Conservation (phyloP, 305 asterid genomes). For the Fraxinus nigra region DNA sequence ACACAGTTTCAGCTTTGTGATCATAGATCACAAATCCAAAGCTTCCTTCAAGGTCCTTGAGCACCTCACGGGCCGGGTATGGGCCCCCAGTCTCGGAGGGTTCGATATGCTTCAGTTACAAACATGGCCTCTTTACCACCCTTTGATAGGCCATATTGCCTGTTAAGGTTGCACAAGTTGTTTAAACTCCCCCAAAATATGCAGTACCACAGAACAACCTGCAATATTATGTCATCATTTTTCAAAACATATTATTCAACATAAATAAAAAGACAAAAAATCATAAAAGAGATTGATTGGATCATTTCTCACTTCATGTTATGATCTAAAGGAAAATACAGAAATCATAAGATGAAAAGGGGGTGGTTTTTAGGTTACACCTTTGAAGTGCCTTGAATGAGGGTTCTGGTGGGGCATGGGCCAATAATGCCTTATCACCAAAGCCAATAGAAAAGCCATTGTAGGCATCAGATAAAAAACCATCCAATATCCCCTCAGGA, state of each 20-base stretch:
- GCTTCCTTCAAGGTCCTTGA: constrained; percentile 79
- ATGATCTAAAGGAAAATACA: neutral
- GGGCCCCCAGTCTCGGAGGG: constrained; percentile 87
- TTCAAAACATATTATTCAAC: neutral
- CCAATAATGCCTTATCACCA: constrained; percentile 59
- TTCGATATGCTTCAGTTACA: constrained; percentile 28
- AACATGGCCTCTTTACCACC: constrained; percentile 67
- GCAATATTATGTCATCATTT: constrained; percentile 17
- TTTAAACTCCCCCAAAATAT: constrained; percentile 64
- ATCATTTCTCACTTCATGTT: neutral
- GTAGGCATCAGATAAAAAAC: constrained; percentile 50
- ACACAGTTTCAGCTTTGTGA: constrained; percentile 61
- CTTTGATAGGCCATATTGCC: constrained; percentile 75
- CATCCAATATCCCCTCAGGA: constrained; percentile 55
- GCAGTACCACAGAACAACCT: constrained; percentile 86
- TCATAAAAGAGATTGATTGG: neutral
- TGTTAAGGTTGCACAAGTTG: constrained; percentile 67
- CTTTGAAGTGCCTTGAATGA: constrained; percentile 39
- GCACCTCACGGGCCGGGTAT: constrained; percentile 85
- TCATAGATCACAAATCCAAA: constrained; percentile 87
- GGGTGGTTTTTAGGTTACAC: constrained; percentile 26
- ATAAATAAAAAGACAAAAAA: too few relatives aligned
- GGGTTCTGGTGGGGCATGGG: constrained; percentile 43
- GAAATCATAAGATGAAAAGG: neutral
- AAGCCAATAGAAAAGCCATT: constrained; percentile 60